Evolutionary conservation across 345 rosid species (phyloP).

Genomic region (Luvunga scandens): DNA sequence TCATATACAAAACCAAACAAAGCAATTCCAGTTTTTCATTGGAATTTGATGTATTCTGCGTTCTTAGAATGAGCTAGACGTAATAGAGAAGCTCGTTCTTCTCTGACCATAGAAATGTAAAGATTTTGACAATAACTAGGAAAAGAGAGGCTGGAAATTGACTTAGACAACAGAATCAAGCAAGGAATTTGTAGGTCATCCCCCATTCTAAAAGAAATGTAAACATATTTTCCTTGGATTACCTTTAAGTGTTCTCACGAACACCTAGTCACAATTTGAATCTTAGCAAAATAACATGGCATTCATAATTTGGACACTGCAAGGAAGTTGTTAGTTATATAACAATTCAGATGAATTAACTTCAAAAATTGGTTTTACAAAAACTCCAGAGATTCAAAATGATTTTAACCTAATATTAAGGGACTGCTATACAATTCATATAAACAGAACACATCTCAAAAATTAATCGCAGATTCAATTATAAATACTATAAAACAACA

Average conservation of each 20-base stretch:
- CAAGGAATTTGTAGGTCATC: background rate
- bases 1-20: background rate
- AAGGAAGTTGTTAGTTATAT: background rate
- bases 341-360: background rate
- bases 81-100: background rate
- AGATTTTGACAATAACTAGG: background rate
- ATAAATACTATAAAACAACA: background rate
- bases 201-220: background rate
- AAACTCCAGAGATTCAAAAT: background rate
- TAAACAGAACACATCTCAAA: background rate
- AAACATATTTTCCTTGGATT: background rate
- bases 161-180: background rate
- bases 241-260: background rate
- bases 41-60: background rate
- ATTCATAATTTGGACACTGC: background rate
- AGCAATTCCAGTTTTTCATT: background rate
- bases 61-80: background rate
- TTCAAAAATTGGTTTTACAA: background rate
- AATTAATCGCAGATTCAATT: background rate
- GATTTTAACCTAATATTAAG: background rate
- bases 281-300: background rate
- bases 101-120: background rate
- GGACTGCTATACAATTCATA: background rate
- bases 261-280: background rate
- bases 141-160: background rate